A percentile compares a stretch with the other conserved stretches of the same genome.
phyloP scores from a whole-genome alignment of 257 asterid species.

The Solanum rostratum region DNA sequence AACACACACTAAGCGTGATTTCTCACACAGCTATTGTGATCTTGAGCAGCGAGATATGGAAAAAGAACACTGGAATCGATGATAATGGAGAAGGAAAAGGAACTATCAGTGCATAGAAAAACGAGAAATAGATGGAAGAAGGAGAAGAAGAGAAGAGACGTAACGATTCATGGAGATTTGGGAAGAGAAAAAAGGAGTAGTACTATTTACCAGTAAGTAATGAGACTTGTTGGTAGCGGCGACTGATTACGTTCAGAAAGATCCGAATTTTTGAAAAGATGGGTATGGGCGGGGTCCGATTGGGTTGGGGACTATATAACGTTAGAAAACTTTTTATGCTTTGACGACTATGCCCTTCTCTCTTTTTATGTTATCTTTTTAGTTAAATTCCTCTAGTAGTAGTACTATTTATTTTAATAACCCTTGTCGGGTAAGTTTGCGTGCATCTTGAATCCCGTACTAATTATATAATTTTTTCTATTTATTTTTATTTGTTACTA shows the following conservation, averaged over 20 bases:
- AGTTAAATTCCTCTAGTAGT: background rate
- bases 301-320: constrained; percentile 1
- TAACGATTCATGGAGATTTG: constrained; percentile 32
- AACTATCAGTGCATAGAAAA: constrained; percentile 2
- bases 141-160: constrained; percentile 9
- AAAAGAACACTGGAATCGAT: background rate
- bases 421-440: too few relatives aligned
- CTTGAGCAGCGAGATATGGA: background rate
- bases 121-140: constrained; percentile 13
- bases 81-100: background rate
- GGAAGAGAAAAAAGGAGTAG: constrained; percentile 8
- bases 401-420: too few relatives aligned
- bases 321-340: constrained; percentile 10
- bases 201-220: background rate
- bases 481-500: too few relatives aligned
- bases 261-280: constrained; percentile 46
- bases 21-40: background rate
- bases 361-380: background rate
- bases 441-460: too few relatives aligned
- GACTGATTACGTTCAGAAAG: constrained; percentile 14
- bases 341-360: constrained; percentile 18
- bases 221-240: background rate
- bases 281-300: constrained; percentile 29
- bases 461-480: too few relatives aligned
- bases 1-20: background rate